Base-by-base conservation (phyloP, 2,329 filamentous ascomycete species). In the Pseudocercospora cruenta region DNA sequence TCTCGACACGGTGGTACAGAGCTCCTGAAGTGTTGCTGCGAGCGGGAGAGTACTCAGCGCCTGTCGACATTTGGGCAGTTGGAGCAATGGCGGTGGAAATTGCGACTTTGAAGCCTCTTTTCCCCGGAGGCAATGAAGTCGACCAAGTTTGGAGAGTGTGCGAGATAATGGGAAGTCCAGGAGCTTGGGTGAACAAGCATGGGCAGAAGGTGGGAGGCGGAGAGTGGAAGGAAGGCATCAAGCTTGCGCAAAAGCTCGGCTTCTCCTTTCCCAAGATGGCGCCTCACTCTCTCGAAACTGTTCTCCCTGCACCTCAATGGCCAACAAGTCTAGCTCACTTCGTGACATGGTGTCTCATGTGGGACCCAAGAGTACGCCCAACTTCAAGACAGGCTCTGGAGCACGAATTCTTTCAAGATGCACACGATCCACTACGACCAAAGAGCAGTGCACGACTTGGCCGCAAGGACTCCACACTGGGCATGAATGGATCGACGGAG, bases 211-310 rank as follows among this genome's bases (percentile, higher is more conserved):
- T 99, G 28, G 95, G 95, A 63, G 95, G 95, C 76, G 95, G 95
- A 75, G 95, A 99, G 73, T 99, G 95, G 95, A 93, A 93, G 75
- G 95, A 99, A 65, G 95, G 95, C 64, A 93, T 93, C 54, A 88
- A 93, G 68, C 84, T 99, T 66, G 95, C 95, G 64, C 93, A 95
- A 72, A 98, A 98, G 84, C 87, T 99, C 69, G 95, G 95, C 63
- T 99, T 99, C 80, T 97, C 95, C 0, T 99, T 99, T 81, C 95
- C 95, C 67, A 98, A 90, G 88, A 98, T 99, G 95, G 94, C 95
- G 22, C 95, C 95, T 59, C 95, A 98, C 79, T 88, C 94, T 19
- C 93, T 99, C 87, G 94, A 98, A 73, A 96, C 93, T 4, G 95
- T 98, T 71, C 85, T 99, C 7, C 93, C 93, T 76, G 79, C 91